Base-by-base conservation (phyloP, 2,329 filamentous ascomycete genomes). In the Nakataea oryzae region DNA sequence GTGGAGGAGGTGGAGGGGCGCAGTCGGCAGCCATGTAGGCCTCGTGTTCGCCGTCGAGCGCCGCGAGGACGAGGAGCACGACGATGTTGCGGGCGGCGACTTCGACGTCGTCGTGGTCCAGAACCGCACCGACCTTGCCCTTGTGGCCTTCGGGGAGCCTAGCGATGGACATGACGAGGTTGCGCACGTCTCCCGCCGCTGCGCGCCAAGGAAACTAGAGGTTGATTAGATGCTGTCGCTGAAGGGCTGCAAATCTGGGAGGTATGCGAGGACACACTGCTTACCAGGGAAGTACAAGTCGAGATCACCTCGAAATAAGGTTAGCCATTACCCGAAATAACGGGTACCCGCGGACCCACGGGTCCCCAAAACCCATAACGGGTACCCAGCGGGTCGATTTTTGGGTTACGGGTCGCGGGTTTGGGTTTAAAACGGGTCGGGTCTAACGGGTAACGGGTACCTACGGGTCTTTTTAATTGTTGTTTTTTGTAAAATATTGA, bases 111-210 rank as follows among this genome's bases (percentile, higher is more conserved):
- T 6, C 21, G 66, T 80, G 77, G 62, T 81, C 80, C 28, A 81
- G 60, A 2, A 68, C 65, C 0, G 73, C 62, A 0, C 67, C 60
- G 32, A 75, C 63, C 1, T 58, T 8, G 1, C 66, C 65, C 0
- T 54, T 63, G 61, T 73, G 76, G 0, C 28, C 63, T 3, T 57
- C 50, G 0, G 75, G 74, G 7, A 80, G 64, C 1, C 63, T 58
- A 2, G 66, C 66, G 3, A 79, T 64, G 0, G 77, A 74, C 65
- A 74, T 75, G 61, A 80, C 62, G 4, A 77, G 66, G 62, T 81
- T 79, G 54, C 77, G 69, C 7, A 75, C 61, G 63, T 80, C 76
- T 8, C 75, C 77, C 12, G 78, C 80, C 5, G 75, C 78, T 78
- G 24, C 13, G 29, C 4, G n/a, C 9, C 34, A 56, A 14, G 30